Evolutionary conservation across 371 early-diverging fungal species (phyloP).

Genomic region (Mucor velutinosus): DNA sequence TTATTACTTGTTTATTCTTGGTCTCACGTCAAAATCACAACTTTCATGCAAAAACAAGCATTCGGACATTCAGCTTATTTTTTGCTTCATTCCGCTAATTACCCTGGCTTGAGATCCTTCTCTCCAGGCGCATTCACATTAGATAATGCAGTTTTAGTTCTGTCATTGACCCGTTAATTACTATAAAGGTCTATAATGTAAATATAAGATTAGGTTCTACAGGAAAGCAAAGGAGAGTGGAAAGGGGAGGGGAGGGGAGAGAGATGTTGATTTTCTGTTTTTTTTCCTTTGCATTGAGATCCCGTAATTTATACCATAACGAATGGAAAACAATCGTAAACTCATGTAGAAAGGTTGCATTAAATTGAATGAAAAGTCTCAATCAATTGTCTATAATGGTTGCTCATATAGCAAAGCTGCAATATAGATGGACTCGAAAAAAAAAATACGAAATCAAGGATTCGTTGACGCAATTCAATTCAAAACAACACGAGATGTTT

Average conservation of each 20-base stretch:
- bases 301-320: not conserved
- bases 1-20: not conserved
- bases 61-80: not conserved
- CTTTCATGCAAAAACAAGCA: not conserved
- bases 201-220: not conserved
- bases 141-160: not conserved
- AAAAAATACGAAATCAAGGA: too few relatives aligned
- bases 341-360: not conserved
- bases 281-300: not conserved
- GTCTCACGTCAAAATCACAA: constrained; percentile 1
- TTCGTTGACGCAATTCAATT: too few relatives aligned
- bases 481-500: too few relatives aligned
- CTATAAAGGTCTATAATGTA: not conserved
- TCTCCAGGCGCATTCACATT: not conserved
- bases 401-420: not conserved
- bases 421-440: not conserved
- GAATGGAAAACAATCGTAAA: not conserved
- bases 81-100: not conserved
- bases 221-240: not conserved
- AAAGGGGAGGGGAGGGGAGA: not conserved
- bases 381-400: not conserved
- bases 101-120: not conserved
- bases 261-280: not conserved
- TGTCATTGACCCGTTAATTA: not conserved
- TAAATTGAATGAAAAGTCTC: not conserved